phyloP scores from a whole-genome alignment of 139 green algal genomes.

The Axilococcus clingmanii region DNA sequence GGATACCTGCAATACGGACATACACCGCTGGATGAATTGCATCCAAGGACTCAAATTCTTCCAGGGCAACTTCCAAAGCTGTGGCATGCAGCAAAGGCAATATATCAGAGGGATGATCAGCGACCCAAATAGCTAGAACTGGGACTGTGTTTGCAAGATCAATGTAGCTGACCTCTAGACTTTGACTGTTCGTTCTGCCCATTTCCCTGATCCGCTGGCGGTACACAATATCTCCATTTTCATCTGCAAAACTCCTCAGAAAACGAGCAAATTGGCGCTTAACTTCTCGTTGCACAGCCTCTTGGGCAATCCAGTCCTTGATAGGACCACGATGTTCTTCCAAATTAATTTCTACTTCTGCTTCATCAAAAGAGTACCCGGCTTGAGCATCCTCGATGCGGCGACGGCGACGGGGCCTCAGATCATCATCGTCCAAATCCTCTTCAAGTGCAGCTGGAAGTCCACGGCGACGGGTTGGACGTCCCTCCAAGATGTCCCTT shows the following conservation, averaged over 20 bases:
- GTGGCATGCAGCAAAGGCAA: constrained; percentile 66
- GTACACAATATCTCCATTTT: constrained; percentile 47
- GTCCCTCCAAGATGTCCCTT: constrained; percentile 36
- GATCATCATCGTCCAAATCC: constrained; percentile 30
- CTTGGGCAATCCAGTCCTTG: constrained; percentile 52
- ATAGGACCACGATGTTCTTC: constrained; percentile 47
- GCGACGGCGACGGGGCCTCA: constrained; percentile 29
- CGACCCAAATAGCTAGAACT: constrained; percentile 71
- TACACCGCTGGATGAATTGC: constrained; percentile 51
- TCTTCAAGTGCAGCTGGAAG: constrained; percentile 49
- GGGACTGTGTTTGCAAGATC: constrained; percentile 56
- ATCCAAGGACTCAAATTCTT: constrained; percentile 34
- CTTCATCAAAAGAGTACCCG: constrained; percentile 19
- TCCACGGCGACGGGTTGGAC: constrained; percentile 19
- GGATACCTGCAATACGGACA: constrained; percentile 82
- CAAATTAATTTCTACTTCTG: constrained; percentile 39
- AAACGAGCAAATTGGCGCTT: constrained; percentile 52
- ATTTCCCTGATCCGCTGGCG: constrained; percentile 45
- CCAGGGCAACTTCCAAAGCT: constrained; percentile 36
- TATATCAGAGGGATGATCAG: constrained; percentile 67
- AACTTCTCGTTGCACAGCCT: constrained; percentile 45
- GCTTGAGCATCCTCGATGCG: constrained; percentile 40
- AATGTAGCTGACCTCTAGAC: constrained; percentile 77
- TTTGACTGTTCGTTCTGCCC: constrained; percentile 56
- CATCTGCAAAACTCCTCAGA: constrained; percentile 47